phyloP scores from a whole-genome alignment of 306 rosid genomes.

The Vigna unguiculata region DNA sequence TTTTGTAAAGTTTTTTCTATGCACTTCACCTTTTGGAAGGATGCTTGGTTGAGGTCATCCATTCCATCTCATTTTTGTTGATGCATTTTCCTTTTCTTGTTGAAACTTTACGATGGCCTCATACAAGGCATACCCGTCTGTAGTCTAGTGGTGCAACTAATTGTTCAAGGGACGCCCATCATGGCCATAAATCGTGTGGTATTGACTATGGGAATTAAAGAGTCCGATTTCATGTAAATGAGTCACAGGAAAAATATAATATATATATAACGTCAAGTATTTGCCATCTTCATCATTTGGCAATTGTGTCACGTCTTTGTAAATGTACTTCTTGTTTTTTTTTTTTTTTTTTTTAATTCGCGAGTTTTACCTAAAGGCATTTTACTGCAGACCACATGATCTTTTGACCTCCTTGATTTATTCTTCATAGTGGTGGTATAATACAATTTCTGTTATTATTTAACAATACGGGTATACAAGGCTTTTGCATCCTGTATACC shows the following conservation, averaged over 20 bases:
- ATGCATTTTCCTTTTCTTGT: constrained; percentile 33
- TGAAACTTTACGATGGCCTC: constrained; percentile 29
- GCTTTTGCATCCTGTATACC: too few relatives aligned
- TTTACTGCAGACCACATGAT: neutral
- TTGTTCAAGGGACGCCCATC: constrained; percentile 40
- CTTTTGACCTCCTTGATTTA: neutral
- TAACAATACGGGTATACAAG: too few relatives aligned
- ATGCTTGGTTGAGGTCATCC: constrained; percentile 45
- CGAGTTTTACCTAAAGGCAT: neutral
- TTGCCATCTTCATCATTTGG: constrained; percentile 16
- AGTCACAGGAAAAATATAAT: constrained; percentile 2
- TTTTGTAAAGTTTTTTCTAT: constrained; percentile 47
- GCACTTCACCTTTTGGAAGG: constrained; percentile 38
- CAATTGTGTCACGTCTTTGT: constrained; percentile 6
- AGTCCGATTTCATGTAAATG: constrained; percentile 42
- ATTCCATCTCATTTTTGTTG: constrained; percentile 43
- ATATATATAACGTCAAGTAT: neutral
- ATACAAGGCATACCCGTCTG: constrained; percentile 9
- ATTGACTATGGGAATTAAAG: constrained; percentile 15
- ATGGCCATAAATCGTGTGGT: constrained; percentile 15
- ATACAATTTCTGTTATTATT: too few relatives aligned
- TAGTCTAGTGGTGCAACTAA: constrained; percentile 29
- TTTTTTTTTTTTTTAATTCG: too few relatives aligned
- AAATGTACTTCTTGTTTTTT: neutral
- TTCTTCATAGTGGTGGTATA: neutral